Evolutionary conservation across 345 rosid genomes (phyloP), one percentile per base, ranked within the genome.

Genomic region (Linum usitatissimum): DNA sequence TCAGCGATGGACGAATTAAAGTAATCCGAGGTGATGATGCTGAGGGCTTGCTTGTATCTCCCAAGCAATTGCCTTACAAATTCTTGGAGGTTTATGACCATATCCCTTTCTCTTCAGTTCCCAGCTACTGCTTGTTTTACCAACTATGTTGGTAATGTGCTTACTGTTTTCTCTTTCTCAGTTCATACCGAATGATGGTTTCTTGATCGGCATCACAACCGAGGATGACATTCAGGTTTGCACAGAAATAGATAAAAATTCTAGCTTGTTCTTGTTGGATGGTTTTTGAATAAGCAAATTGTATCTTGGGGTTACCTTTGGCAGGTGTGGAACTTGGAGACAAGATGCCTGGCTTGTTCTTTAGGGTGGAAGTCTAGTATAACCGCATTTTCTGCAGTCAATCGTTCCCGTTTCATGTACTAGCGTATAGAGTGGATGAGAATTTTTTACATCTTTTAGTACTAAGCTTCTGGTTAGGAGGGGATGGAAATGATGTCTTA

Each of bases 1-100:
- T 60, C 66, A 93, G 97, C 63, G 97, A 93, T 76, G 97, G 96
- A 53, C 80, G 90, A 74, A 87, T 93, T 66, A 90, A 90, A 79
- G 91, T 93, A 63, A 75, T 90, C 64, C 97, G 96, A 34, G 87
- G 85, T 23, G 82, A 85, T 70, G 76, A 82, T 60, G 76, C 90
- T 4, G 97, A 93, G 80, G 97, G 78, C 17, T 77, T 93, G 75
- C 74, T 93, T 66, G 76, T 81, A 59, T 84, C 94, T 65, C 86
- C 88, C 3, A 90, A 83, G 75, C 81, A 79, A 64, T 65, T 68
- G 62, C 90, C 94, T 51, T 83, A 79, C 71, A 93, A 87, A 64
- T 64, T 78, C 77, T 71, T 90, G 73, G 87, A 84, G 97, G 96
- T 79, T 38, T 66, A 72, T 55, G 4, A 19, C 1, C 18, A 14